Evolutionary conservation across 2,329 filamentous ascomycete species (phyloP).

Genomic region (Colletotrichum acutatum): DNA sequence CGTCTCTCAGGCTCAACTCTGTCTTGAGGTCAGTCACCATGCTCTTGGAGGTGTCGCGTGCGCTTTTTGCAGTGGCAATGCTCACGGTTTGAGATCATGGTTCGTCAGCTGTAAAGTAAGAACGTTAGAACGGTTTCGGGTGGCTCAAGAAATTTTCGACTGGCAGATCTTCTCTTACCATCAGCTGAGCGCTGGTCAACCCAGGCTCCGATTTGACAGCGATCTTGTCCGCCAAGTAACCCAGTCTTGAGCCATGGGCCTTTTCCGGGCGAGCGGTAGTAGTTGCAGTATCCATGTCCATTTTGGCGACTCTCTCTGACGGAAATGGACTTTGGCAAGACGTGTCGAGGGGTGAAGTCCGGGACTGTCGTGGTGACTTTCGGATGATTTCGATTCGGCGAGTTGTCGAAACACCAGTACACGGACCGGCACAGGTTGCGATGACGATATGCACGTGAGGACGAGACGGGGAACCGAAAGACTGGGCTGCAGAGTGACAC

Average conservation of each 20-base stretch:
- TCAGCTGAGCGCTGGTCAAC: constrained; percentile 81
- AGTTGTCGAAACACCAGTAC: constrained; percentile 4
- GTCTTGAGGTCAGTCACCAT: neutral
- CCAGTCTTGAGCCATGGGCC: constrained; percentile 50
- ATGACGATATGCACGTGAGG: constrained; percentile 31
- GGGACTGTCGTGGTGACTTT: neutral
- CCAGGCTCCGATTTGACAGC: constrained; percentile 81
- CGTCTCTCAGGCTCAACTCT: constrained; percentile 80
- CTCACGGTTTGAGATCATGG: constrained; percentile 75
- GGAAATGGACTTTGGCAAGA: neutral
- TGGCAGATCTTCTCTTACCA: constrained; percentile 62
- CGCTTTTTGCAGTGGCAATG: neutral
- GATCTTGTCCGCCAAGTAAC: constrained; percentile 66
- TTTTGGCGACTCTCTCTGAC: neutral
- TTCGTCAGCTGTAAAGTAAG: constrained; percentile 73
- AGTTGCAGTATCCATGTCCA: constrained; percentile 29
- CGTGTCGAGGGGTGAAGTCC: neutral
- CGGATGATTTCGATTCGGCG: constrained; percentile 6
- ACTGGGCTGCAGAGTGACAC: constrained; percentile 13
- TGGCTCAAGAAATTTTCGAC: neutral
- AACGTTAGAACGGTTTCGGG: neutral
- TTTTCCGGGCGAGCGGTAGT: constrained; percentile 32
- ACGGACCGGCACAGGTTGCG: constrained; percentile 7
- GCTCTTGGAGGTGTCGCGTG: neutral
- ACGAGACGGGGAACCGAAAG: neutral